Evolutionary conservation across 2,329 filamentous ascomycete species (phyloP).

Genomic region (Aquanectria penicillioides): DNA sequence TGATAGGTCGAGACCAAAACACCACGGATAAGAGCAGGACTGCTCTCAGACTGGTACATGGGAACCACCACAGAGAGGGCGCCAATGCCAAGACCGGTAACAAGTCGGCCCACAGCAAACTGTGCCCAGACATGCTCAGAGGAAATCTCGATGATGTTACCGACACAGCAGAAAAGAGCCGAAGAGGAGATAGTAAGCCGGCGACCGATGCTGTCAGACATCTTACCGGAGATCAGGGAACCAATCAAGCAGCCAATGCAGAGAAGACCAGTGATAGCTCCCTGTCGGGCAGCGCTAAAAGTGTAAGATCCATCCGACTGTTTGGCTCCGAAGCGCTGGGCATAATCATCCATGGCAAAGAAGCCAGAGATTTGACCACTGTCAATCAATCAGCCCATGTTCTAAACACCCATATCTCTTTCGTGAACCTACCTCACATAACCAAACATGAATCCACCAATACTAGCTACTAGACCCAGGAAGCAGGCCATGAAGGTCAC

Average conservation of each 20-base stretch:
- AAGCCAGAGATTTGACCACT: slow-evolving; percentile 71
- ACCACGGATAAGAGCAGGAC: slow-evolving; percentile 71
- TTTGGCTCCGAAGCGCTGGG: slow-evolving; percentile 61
- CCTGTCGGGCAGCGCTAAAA: slow-evolving; percentile 69
- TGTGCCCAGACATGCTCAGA: slow-evolving; percentile 68
- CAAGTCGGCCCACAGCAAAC: slow-evolving; percentile 70
- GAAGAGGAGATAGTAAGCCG: slow-evolving; percentile 70
- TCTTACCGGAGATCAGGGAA: slow-evolving; percentile 65
- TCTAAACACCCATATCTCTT: neutral
- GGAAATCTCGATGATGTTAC: slow-evolving; percentile 71
- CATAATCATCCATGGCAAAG: slow-evolving; percentile 68
- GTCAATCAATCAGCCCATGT: neutral
- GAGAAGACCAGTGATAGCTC: slow-evolving; percentile 70
- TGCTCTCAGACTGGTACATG: slow-evolving; percentile 76
- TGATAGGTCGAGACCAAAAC: slow-evolving; percentile 73
- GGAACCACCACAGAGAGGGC: slow-evolving; percentile 71
- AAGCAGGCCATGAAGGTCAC: slow-evolving; percentile 56
- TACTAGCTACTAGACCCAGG: slow-evolving; percentile 61
- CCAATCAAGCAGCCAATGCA: slow-evolving; percentile 69
- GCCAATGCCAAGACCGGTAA: slow-evolving; percentile 74
- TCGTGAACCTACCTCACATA: slow-evolving; percentile 58
- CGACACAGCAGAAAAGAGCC: slow-evolving; percentile 70
- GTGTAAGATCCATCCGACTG: slow-evolving; percentile 50
- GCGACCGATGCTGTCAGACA: slow-evolving; percentile 71
- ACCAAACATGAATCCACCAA: slow-evolving; percentile 68